phyloP scores from a whole-genome alignment of 768 basidiomycete species.

The Phanerochaete carnosa region DNA sequence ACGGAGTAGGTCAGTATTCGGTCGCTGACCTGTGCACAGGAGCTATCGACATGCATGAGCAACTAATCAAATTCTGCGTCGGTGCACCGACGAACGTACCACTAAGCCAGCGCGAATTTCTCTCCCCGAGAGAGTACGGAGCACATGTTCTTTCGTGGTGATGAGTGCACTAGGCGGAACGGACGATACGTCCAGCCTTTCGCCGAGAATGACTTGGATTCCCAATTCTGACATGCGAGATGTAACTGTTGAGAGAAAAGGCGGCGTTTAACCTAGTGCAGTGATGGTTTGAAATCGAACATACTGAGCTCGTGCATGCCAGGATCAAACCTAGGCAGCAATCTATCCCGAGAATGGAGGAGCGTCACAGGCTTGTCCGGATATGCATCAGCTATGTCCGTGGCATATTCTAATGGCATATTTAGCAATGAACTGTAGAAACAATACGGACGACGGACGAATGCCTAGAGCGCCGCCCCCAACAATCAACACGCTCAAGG shows the following conservation, averaged over 20 bases:
- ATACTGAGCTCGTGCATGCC: conserved; percentile 49
- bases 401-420: conserved; percentile 49
- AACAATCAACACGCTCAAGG: conserved; percentile 55
- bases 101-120: conserved; percentile 51
- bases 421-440: background rate
- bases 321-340: conserved; percentile 51
- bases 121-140: conserved; percentile 46
- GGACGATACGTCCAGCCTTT: conserved; percentile 43
- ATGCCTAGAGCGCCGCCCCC: conserved; percentile 75
- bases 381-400: conserved; percentile 55
- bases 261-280: background rate
- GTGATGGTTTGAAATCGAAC: conserved; percentile 8
- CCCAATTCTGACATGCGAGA: conserved; percentile 20
- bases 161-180: conserved; percentile 18
- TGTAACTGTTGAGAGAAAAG: conserved; percentile 13
- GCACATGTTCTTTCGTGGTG: conserved; percentile 22
- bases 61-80: background rate
- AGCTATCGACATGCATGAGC: conserved; percentile 33
- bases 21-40: conserved; percentile 57
- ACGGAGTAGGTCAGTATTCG: conserved; percentile 49
- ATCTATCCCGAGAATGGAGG: conserved; percentile 50
- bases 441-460: conserved; percentile 38
- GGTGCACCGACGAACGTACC: conserved; percentile 24
- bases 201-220: conserved; percentile 49
- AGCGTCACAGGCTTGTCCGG: conserved; percentile 54